These are phyloP conservation scores for Fagus crenata DNA, from an alignment of 306 rosid genomes.

Conservation along the genomic window DNA sequence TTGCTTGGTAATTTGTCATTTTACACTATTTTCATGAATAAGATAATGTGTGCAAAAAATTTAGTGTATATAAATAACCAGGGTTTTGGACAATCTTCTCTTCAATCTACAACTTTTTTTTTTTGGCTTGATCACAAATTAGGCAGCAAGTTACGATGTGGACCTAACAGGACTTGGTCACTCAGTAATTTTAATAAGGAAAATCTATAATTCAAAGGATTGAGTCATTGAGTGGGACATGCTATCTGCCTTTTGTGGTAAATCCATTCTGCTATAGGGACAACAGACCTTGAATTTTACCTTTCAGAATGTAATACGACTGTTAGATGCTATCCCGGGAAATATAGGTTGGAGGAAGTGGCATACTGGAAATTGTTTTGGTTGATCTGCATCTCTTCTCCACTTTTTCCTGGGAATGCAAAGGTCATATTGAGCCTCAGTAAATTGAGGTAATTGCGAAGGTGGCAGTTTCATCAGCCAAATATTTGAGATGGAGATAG, in stretches of 20 bases:
- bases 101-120: not conserved
- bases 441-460: not conserved
- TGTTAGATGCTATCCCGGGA: not conserved
- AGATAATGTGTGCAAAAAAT: not conserved
- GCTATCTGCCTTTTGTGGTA: not conserved
- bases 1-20: not conserved
- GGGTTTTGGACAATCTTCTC: not conserved
- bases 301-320: not conserved
- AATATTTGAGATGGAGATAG: not conserved
- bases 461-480: not conserved
- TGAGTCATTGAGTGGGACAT: not conserved
- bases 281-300: not conserved
- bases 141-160: not conserved
- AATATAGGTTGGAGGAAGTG: not conserved
- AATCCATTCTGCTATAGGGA: not conserved
- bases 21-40: not conserved
- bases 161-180: slow-evolving; percentile 3
- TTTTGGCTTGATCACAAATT: not conserved
- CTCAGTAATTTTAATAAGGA: not conserved
- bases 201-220: not conserved
- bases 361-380: not conserved
- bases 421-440: not conserved
- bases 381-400: not conserved
- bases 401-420: not conserved
- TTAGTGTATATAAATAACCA: not conserved